phyloP scores from a whole-genome alignment of 1,284 basidiomycete genomes.

The Pyrrhoderma noxium region DNA sequence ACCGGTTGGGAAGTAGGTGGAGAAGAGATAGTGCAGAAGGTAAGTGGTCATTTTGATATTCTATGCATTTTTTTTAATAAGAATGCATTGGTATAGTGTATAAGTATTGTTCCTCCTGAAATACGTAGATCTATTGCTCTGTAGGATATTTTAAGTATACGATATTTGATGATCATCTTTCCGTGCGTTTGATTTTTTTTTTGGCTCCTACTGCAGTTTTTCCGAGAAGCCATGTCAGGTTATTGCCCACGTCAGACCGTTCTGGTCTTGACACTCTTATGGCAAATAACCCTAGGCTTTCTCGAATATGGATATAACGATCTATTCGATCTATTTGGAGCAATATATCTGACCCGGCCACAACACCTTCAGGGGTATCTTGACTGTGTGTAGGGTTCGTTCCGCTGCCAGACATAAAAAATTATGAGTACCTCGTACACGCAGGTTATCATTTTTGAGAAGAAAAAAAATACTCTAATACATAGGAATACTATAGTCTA shows the following conservation, averaged over 20 bases:
- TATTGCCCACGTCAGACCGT: conserved; percentile 11
- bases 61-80: background rate
- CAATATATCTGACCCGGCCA: conserved; percentile 5
- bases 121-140: background rate
- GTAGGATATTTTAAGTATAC: no score
- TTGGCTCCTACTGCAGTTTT: background rate
- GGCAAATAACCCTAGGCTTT: conserved; percentile 15
- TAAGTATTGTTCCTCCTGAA: conserved; percentile 12
- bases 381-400: conserved; percentile 15
- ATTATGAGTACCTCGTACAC: background rate
- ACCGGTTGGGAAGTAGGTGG: conserved; percentile 88
- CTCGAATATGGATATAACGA: conserved; percentile 15
- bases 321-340: conserved; percentile 8
- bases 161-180: no score
- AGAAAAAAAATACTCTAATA: background rate
- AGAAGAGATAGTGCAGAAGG: conserved; percentile 59
- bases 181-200: no score
- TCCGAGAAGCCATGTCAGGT: conserved; percentile 17
- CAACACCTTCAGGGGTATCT: background rate
- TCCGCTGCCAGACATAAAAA: conserved; percentile 19
- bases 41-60: conserved; percentile 31
- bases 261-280: conserved; percentile 10
- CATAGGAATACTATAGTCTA: background rate
- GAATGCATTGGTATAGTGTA: no score
- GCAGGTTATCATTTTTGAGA: background rate